phyloP scores from a whole-genome alignment of 2,329 filamentous ascomycete species.

The Hansfordia pulvinata region DNA sequence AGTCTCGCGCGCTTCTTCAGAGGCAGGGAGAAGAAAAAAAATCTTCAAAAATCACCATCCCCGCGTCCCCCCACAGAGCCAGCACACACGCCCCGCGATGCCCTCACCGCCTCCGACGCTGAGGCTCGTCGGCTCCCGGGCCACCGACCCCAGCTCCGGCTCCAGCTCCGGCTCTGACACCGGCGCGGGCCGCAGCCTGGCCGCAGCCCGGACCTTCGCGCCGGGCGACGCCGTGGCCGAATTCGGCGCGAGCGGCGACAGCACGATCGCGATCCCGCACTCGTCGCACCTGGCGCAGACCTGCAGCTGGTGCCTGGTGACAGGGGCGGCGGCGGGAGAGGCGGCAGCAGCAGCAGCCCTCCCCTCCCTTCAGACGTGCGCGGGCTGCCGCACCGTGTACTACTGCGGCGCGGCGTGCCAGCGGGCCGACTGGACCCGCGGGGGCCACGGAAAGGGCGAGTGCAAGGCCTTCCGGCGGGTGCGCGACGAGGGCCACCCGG shows the following conservation, averaged over 20 bases:
- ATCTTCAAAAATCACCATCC: slow-evolving; percentile 1
- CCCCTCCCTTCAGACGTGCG: slow-evolving; percentile 25
- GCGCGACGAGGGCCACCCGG: slow-evolving; percentile 18
- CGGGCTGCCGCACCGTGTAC: slow-evolving; percentile 34
- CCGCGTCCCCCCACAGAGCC: not conserved
- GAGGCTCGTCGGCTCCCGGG: no score
- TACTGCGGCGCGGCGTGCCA: slow-evolving; percentile 45
- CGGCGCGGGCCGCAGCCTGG: slow-evolving; percentile 29
- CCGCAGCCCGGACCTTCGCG: slow-evolving; percentile 24
- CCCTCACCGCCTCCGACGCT: slow-evolving; percentile 1
- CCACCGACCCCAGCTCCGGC: no score
- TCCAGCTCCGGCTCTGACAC: no score
- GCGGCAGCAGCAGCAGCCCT: slow-evolving; percentile 4
- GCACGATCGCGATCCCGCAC: slow-evolving; percentile 33
- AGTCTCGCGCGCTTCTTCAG: no score
- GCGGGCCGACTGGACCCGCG: slow-evolving; percentile 33
- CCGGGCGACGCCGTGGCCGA: slow-evolving; percentile 31
- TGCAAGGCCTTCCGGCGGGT: slow-evolving; percentile 32
- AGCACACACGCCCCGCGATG: slow-evolving; percentile 1
- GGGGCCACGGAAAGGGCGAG: slow-evolving; percentile 37
- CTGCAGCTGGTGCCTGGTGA: slow-evolving; percentile 35
- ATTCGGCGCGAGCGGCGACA: slow-evolving; percentile 20
- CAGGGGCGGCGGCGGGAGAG: slow-evolving; percentile 8
- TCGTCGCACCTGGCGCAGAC: slow-evolving; percentile 23
- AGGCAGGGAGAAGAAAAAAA: no score